phyloP scores from a whole-genome alignment of 2,329 filamentous ascomycete genomes.

The Colletotrichum phormii region DNA sequence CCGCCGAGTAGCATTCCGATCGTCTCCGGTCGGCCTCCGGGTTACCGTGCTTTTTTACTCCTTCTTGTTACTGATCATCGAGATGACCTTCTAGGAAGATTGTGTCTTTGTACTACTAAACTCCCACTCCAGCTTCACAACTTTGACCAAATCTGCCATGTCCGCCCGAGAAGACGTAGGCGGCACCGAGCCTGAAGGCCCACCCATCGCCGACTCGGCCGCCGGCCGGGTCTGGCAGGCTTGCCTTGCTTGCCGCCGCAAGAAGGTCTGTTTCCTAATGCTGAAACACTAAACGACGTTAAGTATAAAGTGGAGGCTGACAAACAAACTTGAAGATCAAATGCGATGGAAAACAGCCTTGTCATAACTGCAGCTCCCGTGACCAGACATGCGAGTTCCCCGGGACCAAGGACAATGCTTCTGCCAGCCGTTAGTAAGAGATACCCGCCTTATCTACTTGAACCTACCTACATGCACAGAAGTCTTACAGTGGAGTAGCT shows the following conservation, averaged over 20 bases:
- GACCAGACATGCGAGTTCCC: constrained; percentile 39
- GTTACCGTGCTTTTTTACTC: no score
- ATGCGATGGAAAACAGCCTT: constrained; percentile 42
- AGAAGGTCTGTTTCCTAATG: constrained; percentile 34
- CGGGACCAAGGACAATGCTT: constrained; percentile 40
- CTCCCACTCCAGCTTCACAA: no score
- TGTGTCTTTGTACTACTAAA: no score
- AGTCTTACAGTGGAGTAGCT: constrained; percentile 13
- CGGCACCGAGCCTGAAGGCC: neutral
- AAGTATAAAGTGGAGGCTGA: no score
- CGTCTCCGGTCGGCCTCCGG: no score
- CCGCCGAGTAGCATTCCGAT: no score
- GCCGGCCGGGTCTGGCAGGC: constrained; percentile 34
- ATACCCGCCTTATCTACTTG: neutral
- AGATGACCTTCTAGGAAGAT: no score
- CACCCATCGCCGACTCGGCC: constrained; percentile 40
- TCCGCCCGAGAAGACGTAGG: neutral
- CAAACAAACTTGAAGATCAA: constrained; percentile 38
- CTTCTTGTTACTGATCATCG: no score
- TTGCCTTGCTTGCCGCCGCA: constrained; percentile 39
- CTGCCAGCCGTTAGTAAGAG: constrained; percentile 38
- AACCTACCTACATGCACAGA: neutral
- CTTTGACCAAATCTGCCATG: neutral
- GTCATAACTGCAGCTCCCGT: constrained; percentile 41
- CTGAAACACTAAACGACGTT: neutral